phyloP scores from a whole-genome alignment of 164 flowering plant genomes.

The Berberis vulgaris region DNA sequence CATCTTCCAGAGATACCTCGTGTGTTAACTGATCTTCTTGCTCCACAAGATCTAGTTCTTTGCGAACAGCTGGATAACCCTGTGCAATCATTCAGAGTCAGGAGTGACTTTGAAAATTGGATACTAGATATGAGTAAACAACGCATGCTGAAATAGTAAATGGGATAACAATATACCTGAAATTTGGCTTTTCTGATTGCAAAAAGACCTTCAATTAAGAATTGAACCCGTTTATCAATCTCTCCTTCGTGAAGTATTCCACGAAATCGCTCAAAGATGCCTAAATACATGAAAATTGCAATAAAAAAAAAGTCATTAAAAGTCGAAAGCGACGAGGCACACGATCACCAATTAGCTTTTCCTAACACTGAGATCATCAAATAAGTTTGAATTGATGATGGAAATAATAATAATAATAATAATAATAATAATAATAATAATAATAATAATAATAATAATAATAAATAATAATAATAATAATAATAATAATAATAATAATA shows the following conservation, averaged over 20 bases:
- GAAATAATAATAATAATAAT: too few species aligned
- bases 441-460: too few species aligned
- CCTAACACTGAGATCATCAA: too few species aligned
- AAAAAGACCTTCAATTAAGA: slow-evolving; percentile 91
- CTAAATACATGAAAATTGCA: neutral
- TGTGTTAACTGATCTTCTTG: slow-evolving; percentile 85
- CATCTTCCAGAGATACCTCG: slow-evolving; percentile 75
- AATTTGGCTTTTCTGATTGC: slow-evolving; percentile 93
- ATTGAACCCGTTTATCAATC: slow-evolving; percentile 90
- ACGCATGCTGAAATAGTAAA: neutral
- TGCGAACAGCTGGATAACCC: slow-evolving; percentile 90
- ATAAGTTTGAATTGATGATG: too few species aligned
- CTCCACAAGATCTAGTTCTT: slow-evolving; percentile 91
- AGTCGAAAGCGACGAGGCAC: too few species aligned
- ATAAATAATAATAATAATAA: too few species aligned
- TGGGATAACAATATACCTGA: slow-evolving; percentile 41
- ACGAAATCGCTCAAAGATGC: slow-evolving; percentile 78
- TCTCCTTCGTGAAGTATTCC: slow-evolving; percentile 98
- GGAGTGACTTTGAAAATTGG: neutral
- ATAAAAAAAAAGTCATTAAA: neutral
- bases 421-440: too few species aligned
- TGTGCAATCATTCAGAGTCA: slow-evolving; percentile 16
- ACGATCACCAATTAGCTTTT: too few species aligned
- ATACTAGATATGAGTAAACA: neutral
- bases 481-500: too few species aligned